These are phyloP conservation scores for Arthroderma sp. DNA, from an alignment of 2,329 filamentous ascomycete genomes.

Conservation along the genomic window DNA sequence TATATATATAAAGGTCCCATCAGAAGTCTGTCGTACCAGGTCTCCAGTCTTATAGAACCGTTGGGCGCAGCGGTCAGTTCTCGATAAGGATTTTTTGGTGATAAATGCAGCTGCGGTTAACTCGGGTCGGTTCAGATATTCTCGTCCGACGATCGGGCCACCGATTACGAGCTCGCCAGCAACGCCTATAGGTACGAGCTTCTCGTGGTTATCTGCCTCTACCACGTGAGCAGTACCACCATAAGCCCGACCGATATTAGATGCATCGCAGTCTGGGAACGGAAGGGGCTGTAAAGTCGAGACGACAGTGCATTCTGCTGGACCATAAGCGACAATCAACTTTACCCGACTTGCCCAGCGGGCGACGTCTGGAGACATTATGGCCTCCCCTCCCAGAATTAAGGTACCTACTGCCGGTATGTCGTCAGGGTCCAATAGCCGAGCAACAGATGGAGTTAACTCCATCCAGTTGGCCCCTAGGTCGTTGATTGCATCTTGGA, in stretches of 20 bases:
- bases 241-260: constrained; percentile 7
- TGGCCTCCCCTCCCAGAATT: constrained; percentile 23
- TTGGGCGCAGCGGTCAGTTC: neutral
- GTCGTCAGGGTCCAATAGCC: constrained; percentile 15
- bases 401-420: constrained; percentile 23
- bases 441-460: constrained; percentile 4
- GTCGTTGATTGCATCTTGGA: neutral
- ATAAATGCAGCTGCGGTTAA: constrained; percentile 15
- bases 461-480: neutral
- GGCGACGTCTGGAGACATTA: constrained; percentile 16
- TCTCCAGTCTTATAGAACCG: constrained; percentile 15
- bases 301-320: constrained; percentile 30
- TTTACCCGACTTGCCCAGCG: constrained; percentile 19
- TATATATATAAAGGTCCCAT: constrained; percentile 2
- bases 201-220: constrained; percentile 18
- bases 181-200: constrained; percentile 23
- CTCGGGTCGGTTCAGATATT: constrained; percentile 22
- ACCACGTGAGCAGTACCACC: constrained; percentile 11
- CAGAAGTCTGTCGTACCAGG: constrained; percentile 14
- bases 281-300: constrained; percentile 25
- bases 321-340: constrained; percentile 33
- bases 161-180: constrained; percentile 28
- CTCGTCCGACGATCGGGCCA: constrained; percentile 21
- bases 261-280: constrained; percentile 18
- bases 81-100: constrained; percentile 10